Conservation (phyloP, 2,329 filamentous ascomycete genomes). For the Pyrenophora tritici-repentis region DNA sequence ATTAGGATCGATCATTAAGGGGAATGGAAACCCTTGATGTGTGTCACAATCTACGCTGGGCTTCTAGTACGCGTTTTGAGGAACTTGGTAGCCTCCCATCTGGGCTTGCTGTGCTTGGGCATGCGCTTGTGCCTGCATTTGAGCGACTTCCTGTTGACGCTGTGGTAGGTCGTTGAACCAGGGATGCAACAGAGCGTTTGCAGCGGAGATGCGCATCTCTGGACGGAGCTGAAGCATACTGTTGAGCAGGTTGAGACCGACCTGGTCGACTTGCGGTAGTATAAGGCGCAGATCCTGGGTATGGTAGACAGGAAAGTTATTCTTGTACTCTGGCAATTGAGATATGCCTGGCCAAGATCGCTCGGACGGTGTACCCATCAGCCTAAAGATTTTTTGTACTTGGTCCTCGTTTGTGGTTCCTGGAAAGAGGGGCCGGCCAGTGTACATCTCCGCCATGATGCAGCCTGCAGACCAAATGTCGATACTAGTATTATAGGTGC, state of each 20-base stretch:
- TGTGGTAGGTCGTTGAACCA: slow-evolving; percentile 84
- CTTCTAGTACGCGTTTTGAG: slow-evolving; percentile 47
- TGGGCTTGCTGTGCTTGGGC: slow-evolving; percentile 46
- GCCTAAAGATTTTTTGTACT: slow-evolving; percentile 92
- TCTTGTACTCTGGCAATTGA: slow-evolving; percentile 96
- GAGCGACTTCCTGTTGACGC: slow-evolving; percentile 48
- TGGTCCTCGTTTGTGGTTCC: slow-evolving; percentile 99
- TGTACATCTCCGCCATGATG: slow-evolving; percentile 99
- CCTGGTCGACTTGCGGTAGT: slow-evolving; percentile 84
- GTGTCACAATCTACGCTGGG: neutral
- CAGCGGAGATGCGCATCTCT: slow-evolving; percentile 86
- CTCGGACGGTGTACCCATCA: slow-evolving; percentile 98
- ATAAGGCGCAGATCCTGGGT: slow-evolving; percentile 89
- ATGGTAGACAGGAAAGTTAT: slow-evolving; percentile 89
- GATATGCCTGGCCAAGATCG: slow-evolving; percentile 94
- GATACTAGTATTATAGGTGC: slow-evolving; percentile 99
- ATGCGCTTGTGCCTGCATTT: slow-evolving; percentile 40
- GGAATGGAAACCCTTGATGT: too few relatives aligned
- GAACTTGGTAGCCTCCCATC: slow-evolving; percentile 46
- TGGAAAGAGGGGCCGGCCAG: slow-evolving; percentile 90
- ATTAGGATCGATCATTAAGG: neutral
- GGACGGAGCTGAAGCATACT: slow-evolving; percentile 92
- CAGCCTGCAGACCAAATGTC: slow-evolving; percentile 99
- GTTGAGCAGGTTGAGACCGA: slow-evolving; percentile 84
- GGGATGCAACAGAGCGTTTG: slow-evolving; percentile 83